phyloP scores from a whole-genome alignment of 2,329 filamentous ascomycete species.

The Akanthomyces lecanii region DNA sequence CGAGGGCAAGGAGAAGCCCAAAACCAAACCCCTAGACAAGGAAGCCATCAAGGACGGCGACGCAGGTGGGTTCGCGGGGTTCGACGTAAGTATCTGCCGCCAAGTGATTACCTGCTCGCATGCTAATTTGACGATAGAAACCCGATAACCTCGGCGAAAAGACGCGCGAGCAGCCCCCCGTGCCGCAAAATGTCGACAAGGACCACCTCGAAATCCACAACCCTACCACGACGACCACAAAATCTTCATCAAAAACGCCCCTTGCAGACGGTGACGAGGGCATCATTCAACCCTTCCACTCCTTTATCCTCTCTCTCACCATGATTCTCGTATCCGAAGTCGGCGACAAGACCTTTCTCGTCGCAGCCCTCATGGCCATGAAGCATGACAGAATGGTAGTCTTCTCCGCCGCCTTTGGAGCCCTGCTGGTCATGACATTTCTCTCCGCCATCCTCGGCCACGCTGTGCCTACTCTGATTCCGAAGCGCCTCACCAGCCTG shows the following conservation, averaged over 20 bases:
- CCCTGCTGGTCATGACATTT: constrained; percentile 89
- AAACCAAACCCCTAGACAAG: constrained; percentile 35
- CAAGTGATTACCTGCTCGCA: not conserved
- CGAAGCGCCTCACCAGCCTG: constrained; percentile 86
- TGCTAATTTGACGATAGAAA: constrained; percentile 51
- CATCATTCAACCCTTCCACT: constrained; percentile 77
- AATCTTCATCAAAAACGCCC: constrained; percentile 24
- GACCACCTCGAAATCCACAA: constrained; percentile 54
- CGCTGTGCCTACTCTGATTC: constrained; percentile 82
- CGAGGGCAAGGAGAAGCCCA: constrained; percentile 35
- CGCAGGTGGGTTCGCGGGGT: constrained; percentile 32
- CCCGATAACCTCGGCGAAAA: constrained; percentile 75
- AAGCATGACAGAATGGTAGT: constrained; percentile 90
- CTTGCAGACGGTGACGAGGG: constrained; percentile 43
- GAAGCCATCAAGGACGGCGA: constrained; percentile 39
- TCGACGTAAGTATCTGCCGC: constrained; percentile 34
- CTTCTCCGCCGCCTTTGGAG: constrained; percentile 90
- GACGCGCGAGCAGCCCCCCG: constrained; percentile 67
- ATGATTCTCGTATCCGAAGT: constrained; percentile 98
- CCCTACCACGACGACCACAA: constrained; percentile 22
- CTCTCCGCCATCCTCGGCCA: constrained; percentile 91
- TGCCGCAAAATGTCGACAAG: constrained; percentile 62
- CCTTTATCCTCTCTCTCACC: constrained; percentile 84
- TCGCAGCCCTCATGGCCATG: constrained; percentile 98
- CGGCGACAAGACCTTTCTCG: constrained; percentile 97